Evolutionary conservation across 164 flowering plant genomes (phyloP).

Genomic region (Brasenia schreberi): DNA sequence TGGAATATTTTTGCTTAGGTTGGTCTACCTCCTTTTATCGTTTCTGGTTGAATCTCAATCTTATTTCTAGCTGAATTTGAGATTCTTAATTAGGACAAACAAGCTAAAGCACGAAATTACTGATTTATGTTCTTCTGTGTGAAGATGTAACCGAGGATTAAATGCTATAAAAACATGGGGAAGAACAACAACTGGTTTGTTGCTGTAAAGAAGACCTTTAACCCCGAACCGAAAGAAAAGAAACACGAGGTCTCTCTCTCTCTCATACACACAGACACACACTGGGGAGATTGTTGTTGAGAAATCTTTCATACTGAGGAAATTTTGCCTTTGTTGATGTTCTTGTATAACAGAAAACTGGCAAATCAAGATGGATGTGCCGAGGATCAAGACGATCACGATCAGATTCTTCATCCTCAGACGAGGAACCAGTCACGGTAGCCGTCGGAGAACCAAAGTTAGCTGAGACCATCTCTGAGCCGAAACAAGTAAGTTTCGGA

Average conservation of each 20-base stretch:
- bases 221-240: slow-evolving; percentile 27
- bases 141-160: not conserved
- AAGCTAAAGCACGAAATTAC: not conserved
- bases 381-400: slow-evolving; percentile 6
- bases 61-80: not conserved
- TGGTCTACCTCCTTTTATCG: no score
- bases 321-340: no score
- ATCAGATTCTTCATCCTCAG: slow-evolving; percentile 6
- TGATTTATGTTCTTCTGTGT: no score
- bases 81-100: no score
- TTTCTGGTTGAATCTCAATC: not conserved
- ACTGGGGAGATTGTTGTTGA: not conserved
- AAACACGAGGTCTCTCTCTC: slow-evolving; percentile 8
- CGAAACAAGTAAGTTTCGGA: no score
- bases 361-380: slow-evolving; percentile 36
- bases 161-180: slow-evolving; percentile 40
- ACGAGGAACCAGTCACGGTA: slow-evolving; percentile 8
- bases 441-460: not conserved
- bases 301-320: no score
- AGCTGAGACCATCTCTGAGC: not conserved
- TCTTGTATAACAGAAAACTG: slow-evolving; percentile 21
- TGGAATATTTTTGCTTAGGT: no score
- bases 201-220: slow-evolving; percentile 74
- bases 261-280: not conserved
- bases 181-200: slow-evolving; percentile 65